phyloP scores from a whole-genome alignment of 2,329 filamentous ascomycete genomes.

The Penicillium vulpinum region DNA sequence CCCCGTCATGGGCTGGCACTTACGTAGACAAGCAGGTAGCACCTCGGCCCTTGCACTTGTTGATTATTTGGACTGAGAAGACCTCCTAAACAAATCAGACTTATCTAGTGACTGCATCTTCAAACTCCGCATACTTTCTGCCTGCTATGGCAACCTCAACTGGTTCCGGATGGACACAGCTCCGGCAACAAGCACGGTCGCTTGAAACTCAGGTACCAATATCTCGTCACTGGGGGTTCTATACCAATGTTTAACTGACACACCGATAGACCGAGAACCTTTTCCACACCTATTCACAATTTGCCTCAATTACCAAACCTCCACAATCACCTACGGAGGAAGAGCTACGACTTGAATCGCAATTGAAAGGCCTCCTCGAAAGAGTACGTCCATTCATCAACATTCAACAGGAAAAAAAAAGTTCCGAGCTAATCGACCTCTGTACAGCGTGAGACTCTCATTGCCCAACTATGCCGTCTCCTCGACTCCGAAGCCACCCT shows the following conservation, averaged over 20 bases:
- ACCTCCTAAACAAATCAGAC: neutral
- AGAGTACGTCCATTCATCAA: slow-evolving; percentile 20
- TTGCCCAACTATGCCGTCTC: slow-evolving; percentile 79
- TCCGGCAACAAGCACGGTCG: slow-evolving; percentile 85
- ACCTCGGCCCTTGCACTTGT: slow-evolving; percentile 7
- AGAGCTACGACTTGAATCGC: slow-evolving; percentile 74
- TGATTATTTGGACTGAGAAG: neutral
- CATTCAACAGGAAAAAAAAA: neutral
- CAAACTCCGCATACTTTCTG: neutral
- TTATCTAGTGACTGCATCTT: neutral
- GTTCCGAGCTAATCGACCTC: slow-evolving; percentile 9
- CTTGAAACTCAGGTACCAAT: slow-evolving; percentile 80
- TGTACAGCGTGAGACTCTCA: slow-evolving; percentile 72
- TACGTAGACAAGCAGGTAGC: slow-evolving; percentile 9
- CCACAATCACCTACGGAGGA: slow-evolving; percentile 82
- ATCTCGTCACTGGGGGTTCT: slow-evolving; percentile 1
- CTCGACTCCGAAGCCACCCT: slow-evolving; percentile 89
- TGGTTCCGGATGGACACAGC: slow-evolving; percentile 81
- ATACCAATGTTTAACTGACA: slow-evolving; percentile 18
- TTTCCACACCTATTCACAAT: slow-evolving; percentile 79
- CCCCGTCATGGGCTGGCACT: slow-evolving; percentile 10
- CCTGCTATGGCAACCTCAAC: slow-evolving; percentile 55
- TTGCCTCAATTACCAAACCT: slow-evolving; percentile 75
- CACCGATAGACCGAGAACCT: slow-evolving; percentile 70
- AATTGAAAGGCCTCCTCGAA: slow-evolving; percentile 80